Base-by-base conservation (phyloP, 2,329 filamentous ascomycete species). In the Lizonia empirigonia region DNA sequence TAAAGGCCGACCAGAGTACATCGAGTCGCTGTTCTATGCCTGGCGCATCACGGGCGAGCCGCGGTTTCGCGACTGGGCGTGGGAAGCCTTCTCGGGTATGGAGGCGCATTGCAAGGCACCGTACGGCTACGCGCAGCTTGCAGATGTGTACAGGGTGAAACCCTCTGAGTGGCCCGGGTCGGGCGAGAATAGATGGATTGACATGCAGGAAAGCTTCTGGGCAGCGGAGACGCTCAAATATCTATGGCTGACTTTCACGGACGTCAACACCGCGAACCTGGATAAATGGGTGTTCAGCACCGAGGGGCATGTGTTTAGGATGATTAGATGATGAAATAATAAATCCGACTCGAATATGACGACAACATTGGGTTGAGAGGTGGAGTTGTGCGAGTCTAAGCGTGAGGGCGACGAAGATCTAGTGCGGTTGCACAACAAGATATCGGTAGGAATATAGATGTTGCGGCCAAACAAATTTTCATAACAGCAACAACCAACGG, bases 281-380 rank as follows among this genome's bases (percentile, higher is more conserved):
- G 72, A 76, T 62, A 62, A 62, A 6, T 76, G 73, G 74, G 74
- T 76, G 16, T 77, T 77, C 58, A 78, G 71, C 53, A 78, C 75
- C 5, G 76, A 76, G 59, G 74, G 69, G 7, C 73, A 74, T 69
- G 53, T 64, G 5, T 74, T 76, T 26, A 60, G 72, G 39, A 73
- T 74, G 64, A 74, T 73, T 36, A 56, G 70, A 38, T 71, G 58
- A 66, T 30, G 9, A 9, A 12, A 19, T 15, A 7, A 30, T 22
- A 15, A 41, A 42, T 52, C 19, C 38, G 30, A 51, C 5, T 24
- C 4, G 13, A 9, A 37, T 22, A 30, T 12, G 19, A 36, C 20
- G 6, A 9, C 13, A 23, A 36, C 10, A 22, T 22, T 2, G 15
- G 6, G 12, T 7, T 7, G 9, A 36, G 20, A 8, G 30, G 22